Evolutionary conservation across 2,329 filamentous ascomycete genomes (phyloP), one percentile per base, ranked within the genome.

Genomic region (Zymoseptoria passerinii): DNA sequence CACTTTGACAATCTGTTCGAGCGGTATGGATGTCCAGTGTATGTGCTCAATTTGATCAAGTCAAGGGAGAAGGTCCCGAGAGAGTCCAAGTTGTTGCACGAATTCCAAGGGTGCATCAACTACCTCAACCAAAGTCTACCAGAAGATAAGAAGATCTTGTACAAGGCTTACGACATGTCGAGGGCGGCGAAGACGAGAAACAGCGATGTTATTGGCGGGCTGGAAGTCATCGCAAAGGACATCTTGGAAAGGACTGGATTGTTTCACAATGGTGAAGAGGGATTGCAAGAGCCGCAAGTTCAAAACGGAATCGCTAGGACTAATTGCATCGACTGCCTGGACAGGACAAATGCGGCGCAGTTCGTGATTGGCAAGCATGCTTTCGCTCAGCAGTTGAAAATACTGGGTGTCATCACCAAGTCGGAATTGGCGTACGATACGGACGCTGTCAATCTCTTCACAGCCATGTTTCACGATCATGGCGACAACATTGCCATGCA

Each of bases 151-250:
- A 90, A 90, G 70, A 95, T 99, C 54, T 84, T 92, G 8, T 92
- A 99, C 72, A 90, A 94, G 67, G 91, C 92, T 2, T 99, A 94
- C 85, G 94, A 99, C 71, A 99, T 99, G 94, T 96, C 92, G 61
- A 83, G 94, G 59, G 92, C 94, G 4, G 90, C 92, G 18, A 99
- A 99, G 75, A 86, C 79, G 19, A 86, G 89, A 40, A 92, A 94
- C 58, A 89, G 95, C 68, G 92, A 99, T 75, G 94, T 99, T 2
- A 97, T 99, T 65, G 87, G 87, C 23, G 95, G 89, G 1, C 81
- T 99, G 3, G 94, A 99, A 72, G 80, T 81, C 56, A 96, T 97
- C 65, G 92, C 91, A 0, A 90, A 95, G 69, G 87, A 91, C 27
- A 90, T 97, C 0, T 80, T 99, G 50, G 83, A 82, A 0, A 86